Base-by-base conservation (phyloP, 305 asterid species). In the Fraxinus xanthoxyloides region DNA sequence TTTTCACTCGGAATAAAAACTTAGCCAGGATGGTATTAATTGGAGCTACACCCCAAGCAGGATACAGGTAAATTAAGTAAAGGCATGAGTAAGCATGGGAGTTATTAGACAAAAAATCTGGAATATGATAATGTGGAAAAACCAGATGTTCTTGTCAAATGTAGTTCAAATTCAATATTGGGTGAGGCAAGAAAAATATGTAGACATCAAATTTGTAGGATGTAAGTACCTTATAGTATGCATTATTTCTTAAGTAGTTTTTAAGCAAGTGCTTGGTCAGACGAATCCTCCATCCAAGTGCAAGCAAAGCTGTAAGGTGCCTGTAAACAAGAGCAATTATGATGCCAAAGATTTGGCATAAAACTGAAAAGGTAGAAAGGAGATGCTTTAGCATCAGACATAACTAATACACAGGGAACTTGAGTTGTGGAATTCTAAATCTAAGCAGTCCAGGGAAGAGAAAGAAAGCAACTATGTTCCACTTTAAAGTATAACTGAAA, bases 211-310 rank as follows among this genome's bases (percentile, higher is more conserved):
- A 79, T 77, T 63, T 80, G 77, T 36, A 70, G 31, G 54, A 79
- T 78, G 73, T 17, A 82, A 78, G 85, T 88, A 96, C 99, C 98
- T 96, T 94, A 85, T 96, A 96, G 84, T 93, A 96, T 77, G 98
- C 99, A 76, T 92, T 96, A 74, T 87, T 96, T 85, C 93, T 90
- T 79, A 96, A 87, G 89, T 94, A 96, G 85, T 90, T 92, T 83
- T 86, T 92, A 38, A 94, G 91, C 63, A 96, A 87, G 90, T 96
- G 98, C 87, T 91, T 92, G 83, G 99, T 94, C 84, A 96, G 88
- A 79, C 99, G 95, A 86, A 94, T 96, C 82, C 98, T 94, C 99
- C 99, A 96, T 87, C 98, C 99, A 87, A 96, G 97, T 30, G 99
- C 99, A 85, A 96, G 95, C 89, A 89, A 83, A 56, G 93, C 77